Conservation (phyloP, 2,329 filamentous ascomycete species). For the Metarhizium robertsii region DNA sequence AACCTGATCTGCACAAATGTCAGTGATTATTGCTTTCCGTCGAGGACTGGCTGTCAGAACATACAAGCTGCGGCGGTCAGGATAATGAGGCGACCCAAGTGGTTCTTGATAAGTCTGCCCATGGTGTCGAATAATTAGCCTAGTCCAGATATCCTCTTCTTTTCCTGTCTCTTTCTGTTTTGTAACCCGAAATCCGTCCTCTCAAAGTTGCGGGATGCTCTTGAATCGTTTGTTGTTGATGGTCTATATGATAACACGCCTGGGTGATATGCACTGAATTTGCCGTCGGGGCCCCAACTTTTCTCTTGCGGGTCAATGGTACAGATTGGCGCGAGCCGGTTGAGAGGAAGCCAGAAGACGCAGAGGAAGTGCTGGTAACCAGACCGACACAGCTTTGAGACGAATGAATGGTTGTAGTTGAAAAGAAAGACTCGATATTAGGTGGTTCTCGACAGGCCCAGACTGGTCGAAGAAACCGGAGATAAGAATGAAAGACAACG, state of each 20-base stretch:
- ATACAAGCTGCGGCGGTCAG: slow-evolving; percentile 73
- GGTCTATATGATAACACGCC: background rate
- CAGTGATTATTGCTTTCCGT: slow-evolving; percentile 11
- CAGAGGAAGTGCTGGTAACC: slow-evolving; percentile 36
- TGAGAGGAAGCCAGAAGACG: background rate
- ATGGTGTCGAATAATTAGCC: slow-evolving; percentile 39
- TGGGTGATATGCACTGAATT: background rate
- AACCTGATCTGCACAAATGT: slow-evolving; percentile 63
- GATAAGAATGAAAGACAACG: slow-evolving; percentile 7
- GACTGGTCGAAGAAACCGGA: background rate
- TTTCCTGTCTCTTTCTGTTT: slow-evolving; percentile 3
- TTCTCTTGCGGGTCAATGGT: background rate
- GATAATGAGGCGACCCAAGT: slow-evolving; percentile 92
- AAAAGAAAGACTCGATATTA: slow-evolving; percentile 32
- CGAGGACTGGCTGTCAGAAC: slow-evolving; percentile 15
- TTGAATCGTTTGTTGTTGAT: background rate
- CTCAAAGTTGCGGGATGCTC: background rate
- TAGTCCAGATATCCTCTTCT: background rate
- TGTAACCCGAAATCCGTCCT: background rate
- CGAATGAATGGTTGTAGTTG: slow-evolving; percentile 11
- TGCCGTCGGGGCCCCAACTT: background rate
- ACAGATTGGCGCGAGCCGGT: background rate
- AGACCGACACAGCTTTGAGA: slow-evolving; percentile 34
- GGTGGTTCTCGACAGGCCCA: slow-evolving; percentile 7
- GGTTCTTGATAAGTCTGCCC: slow-evolving; percentile 99